Evolutionary conservation across 1,284 basidiomycete genomes (phyloP), one percentile per base, ranked within the genome.

Genomic region (Fomes fomentarius): DNA sequence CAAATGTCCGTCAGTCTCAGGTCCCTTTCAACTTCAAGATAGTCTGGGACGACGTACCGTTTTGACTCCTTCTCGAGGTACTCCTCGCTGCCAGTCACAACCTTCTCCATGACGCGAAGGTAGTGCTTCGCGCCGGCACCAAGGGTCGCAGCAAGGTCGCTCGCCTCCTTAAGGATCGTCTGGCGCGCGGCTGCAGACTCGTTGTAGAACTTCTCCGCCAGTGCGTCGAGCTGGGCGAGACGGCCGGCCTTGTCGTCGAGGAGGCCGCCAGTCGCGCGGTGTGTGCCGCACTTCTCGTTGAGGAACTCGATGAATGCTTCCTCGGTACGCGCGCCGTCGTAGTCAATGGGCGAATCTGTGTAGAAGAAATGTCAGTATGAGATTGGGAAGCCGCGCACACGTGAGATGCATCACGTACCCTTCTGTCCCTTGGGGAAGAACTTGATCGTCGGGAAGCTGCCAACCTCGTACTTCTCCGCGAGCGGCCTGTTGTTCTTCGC

Each of bases 71-170:
- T 96, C 69, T 84, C 80, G 51, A 98, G 68, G 76, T 96, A 98
- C 28, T 74, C 82, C 63, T 89, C 86, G 31, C 85, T 81, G 47
- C 85, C 84, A 53, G 81, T 85, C 28, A 84, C 74, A 17, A 95
- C 78, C 75, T 96, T 95, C 74, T 94, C 89, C 91, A 98, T 95
- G 40, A 96, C 89, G 62, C 87, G 87, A 58, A 96, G 61, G 74
- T 99, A 99, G 73, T 95, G 91, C 60, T 84, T 80, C n/a, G 87
- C 84, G 24, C 83, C 76, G 8, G 68, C 73, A 19, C 83, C 81
- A 24, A 76, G 71, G 7, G 68, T 69, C 8, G 69, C 65, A 1
- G 82, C 81, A 12, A 89, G 66, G 0, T 63, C 63, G 39, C 72
- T 66, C 9, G 89, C 88, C 58, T 91, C 84, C 65, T 89, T 78